Conservation (phyloP, 805 yeast species). For the Starmerella powellii region DNA sequence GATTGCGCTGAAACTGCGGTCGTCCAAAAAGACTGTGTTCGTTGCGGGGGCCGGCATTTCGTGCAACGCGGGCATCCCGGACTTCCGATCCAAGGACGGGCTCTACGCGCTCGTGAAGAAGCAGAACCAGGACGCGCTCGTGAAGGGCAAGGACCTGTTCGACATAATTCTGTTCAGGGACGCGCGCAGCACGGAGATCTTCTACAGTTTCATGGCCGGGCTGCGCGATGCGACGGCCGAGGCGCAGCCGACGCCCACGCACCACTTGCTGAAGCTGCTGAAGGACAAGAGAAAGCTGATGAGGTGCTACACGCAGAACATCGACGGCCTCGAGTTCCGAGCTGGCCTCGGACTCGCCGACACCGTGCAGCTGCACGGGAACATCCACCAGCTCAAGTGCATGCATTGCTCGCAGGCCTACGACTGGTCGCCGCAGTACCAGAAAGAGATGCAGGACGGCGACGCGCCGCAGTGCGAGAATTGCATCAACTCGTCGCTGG, state of each 20-base stretch:
- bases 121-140: slow-evolving; percentile 46
- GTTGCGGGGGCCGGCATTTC: slow-evolving; percentile 95
- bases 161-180: slow-evolving; percentile 73
- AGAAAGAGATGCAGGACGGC: slow-evolving; percentile 43
- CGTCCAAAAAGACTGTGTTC: slow-evolving; percentile 34
- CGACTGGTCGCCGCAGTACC: slow-evolving; percentile 49
- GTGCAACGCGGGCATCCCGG: slow-evolving; percentile 95
- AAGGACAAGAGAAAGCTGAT: slow-evolving; percentile 54
- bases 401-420: slow-evolving; percentile 50
- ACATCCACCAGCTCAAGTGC: slow-evolving; percentile 63
- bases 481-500: slow-evolving; percentile 47
- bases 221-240: slow-evolving; percentile 48
- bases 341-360: slow-evolving; percentile 45
- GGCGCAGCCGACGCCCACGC: slow-evolving; percentile 79
- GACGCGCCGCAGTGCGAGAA: slow-evolving; percentile 63
- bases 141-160: slow-evolving; percentile 81
- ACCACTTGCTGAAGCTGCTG: slow-evolving; percentile 52
- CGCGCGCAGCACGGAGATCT: slow-evolving; percentile 51
- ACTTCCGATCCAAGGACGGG: slow-evolving; percentile 76
- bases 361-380: slow-evolving; percentile 77
- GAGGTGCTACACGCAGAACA: slow-evolving; percentile 88
- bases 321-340: slow-evolving; percentile 70
- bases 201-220: slow-evolving; percentile 80
- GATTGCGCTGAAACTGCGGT: slow-evolving; percentile 17
- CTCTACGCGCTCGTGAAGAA: slow-evolving; percentile 61